phyloP scores from a whole-genome alignment of 2,329 filamentous ascomycete species.

The Fusarium sp. region DNA sequence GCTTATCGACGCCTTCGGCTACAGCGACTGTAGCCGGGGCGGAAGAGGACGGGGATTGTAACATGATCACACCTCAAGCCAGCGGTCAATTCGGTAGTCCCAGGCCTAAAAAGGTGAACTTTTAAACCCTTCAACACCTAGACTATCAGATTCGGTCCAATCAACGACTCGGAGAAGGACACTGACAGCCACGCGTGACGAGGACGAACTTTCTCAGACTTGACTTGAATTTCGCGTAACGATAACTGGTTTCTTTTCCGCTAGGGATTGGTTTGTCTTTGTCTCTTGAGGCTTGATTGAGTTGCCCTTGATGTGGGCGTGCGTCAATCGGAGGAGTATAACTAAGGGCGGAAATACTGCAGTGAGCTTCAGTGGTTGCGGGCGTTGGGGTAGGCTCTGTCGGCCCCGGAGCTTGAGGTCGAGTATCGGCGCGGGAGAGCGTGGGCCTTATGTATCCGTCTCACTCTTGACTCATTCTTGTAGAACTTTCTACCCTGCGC shows the following conservation, averaged over 20 bases:
- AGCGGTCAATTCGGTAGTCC: conserved; percentile 12
- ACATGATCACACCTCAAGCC: conserved; percentile 45
- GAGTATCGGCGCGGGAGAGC: conserved; percentile 37
- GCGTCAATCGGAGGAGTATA: conserved; percentile 34
- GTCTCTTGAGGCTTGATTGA: not conserved
- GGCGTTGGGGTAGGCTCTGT: conserved; percentile 36
- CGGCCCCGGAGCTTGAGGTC: conserved; percentile 27
- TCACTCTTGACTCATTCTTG: conserved; percentile 57
- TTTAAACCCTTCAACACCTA: conserved; percentile 34
- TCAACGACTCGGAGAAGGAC: conserved; percentile 22
- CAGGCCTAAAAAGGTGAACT: conserved; percentile 28
- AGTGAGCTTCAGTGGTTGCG: conserved; percentile 31
- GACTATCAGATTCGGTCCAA: conserved; percentile 15
- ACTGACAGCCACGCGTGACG: conserved; percentile 25
- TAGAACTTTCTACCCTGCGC: conserved; percentile 57
- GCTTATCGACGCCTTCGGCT: conserved; percentile 34
- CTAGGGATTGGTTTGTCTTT: conserved; percentile 4
- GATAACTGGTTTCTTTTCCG: conserved; percentile 2
- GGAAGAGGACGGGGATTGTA: conserved; percentile 47
- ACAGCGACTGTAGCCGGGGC: conserved; percentile 31
- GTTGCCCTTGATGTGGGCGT: conserved; percentile 34
- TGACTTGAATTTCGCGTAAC: conserved; percentile 20
- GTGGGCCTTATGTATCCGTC: conserved; percentile 51
- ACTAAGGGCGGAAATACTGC: conserved; percentile 40
- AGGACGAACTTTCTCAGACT: conserved; percentile 19